These are phyloP conservation scores for Eutrema heterophyllum DNA, from an alignment of 345 rosid species.

Conservation along the genomic window DNA sequence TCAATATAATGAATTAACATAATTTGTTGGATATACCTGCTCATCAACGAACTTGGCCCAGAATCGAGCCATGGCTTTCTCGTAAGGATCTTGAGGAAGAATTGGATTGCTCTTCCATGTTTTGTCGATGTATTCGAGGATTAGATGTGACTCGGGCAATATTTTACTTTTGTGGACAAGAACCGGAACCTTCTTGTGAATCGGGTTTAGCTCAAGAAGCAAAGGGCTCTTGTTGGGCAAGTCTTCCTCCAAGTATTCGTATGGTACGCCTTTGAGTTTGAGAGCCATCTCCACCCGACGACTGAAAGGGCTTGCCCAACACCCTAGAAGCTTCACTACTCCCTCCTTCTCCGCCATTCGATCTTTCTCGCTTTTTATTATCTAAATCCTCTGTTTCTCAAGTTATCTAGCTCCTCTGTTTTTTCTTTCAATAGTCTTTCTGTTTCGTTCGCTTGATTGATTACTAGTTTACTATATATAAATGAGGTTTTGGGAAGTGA, in stretches of 20 bases:
- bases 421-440: not conserved
- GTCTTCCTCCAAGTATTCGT: slow-evolving; percentile 37
- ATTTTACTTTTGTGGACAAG: not conserved
- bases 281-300: slow-evolving; percentile 36
- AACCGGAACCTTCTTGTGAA: not conserved
- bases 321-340: slow-evolving; percentile 38
- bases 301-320: slow-evolving; percentile 34
- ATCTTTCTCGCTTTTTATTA: not conserved
- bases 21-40: not conserved
- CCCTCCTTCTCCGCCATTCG: slow-evolving; percentile 9
- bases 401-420: not conserved
- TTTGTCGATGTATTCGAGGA: not conserved
- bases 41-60: not conserved
- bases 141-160: not conserved
- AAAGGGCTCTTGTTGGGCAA: slow-evolving; percentile 26
- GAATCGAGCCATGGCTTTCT: not conserved
- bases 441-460: not conserved
- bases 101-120: not conserved
- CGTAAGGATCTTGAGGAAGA: not conserved
- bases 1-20: not conserved
- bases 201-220: not conserved
- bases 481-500: not conserved
- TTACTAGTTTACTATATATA: not conserved
- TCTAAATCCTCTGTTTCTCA: not conserved
- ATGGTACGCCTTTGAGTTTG: slow-evolving; percentile 34